A percentile compares a stretch with the other conserved stretches of the same genome.
Conservation (phyloP, 2,329 filamentous ascomycete genomes). For the Claviceps sp. region DNA sequence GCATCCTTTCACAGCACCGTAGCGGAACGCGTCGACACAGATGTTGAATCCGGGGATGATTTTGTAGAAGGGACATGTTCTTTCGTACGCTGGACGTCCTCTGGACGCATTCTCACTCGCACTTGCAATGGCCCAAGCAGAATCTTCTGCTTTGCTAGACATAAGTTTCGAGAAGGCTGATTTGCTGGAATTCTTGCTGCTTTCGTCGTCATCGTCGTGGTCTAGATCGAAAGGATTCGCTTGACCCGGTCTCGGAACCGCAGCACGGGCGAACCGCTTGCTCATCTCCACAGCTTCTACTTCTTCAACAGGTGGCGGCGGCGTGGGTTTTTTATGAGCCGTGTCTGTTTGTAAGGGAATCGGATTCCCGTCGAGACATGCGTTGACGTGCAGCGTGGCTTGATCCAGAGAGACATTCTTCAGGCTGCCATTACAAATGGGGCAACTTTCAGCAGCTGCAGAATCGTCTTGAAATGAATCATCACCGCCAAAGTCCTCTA, state of each 20-base stretch:
- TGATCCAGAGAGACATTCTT: conserved; percentile 48
- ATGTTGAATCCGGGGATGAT: conserved; percentile 89
- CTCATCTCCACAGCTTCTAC: conserved; percentile 27
- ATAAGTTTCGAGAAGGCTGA: conserved; percentile 91
- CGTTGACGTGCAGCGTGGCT: conserved; percentile 76
- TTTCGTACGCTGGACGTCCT: conserved; percentile 73
- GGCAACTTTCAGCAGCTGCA: conserved; percentile 40
- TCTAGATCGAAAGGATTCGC: conserved; percentile 56
- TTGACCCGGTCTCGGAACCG: conserved; percentile 66
- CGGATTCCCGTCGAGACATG: conserved; percentile 74
- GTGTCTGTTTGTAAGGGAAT: conserved; percentile 37
- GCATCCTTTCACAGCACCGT: conserved; percentile 83
- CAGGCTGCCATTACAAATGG: conserved; percentile 61
- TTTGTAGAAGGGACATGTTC: conserved; percentile 97
- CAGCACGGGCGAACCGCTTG: conserved; percentile 53
- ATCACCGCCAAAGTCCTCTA: conserved; percentile 21
- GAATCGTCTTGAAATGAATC: conserved; percentile 18
- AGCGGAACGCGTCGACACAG: conserved; percentile 90
- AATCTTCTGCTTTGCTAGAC: conserved; percentile 80
- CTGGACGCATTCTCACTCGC: conserved; percentile 64
- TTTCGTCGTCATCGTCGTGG: conserved; percentile 17
- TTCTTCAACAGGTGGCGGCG: conserved; percentile 7
- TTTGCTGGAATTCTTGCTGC: conserved; percentile 20
- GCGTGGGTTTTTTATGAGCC: conserved; percentile 6
- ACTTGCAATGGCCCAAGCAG: conserved; percentile 79